A percentile compares a stretch with the other conserved stretches of the same genome.
These are phyloP conservation scores for Orychophragmus violaceus DNA, from an alignment of 345 rosid species.

Conservation along the genomic window DNA sequence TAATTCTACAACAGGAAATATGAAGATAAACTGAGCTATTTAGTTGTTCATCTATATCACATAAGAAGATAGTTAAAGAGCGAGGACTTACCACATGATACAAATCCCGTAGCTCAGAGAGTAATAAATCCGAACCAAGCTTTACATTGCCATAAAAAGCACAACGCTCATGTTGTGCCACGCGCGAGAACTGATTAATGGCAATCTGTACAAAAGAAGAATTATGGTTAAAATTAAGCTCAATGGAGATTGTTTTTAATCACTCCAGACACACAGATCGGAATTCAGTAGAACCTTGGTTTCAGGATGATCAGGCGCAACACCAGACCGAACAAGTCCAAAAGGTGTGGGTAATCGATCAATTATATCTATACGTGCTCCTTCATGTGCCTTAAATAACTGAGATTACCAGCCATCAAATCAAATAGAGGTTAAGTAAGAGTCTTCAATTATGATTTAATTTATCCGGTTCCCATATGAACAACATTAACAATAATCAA, in stretches of 20 bases:
- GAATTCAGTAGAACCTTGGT: conserved; percentile 51
- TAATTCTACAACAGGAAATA: neutral
- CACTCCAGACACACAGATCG: neutral
- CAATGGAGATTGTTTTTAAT: conserved; percentile 28
- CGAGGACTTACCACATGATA: conserved; percentile 54
- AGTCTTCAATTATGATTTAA: neutral
- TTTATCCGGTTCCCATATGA: no score
- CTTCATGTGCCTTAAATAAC: conserved; percentile 68
- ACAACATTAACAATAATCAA: no score
- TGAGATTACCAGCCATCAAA: conserved; percentile 14
- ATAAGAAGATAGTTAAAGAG: neutral
- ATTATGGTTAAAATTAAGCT: conserved; percentile 42
- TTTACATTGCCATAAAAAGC: conserved; percentile 67
- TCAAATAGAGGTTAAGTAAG: conserved; percentile 1
- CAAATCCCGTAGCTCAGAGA: conserved; percentile 71
- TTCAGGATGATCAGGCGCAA: conserved; percentile 96
- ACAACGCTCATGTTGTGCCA: conserved; percentile 54
- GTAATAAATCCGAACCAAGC: conserved; percentile 62
- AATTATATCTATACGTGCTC: conserved; percentile 60
- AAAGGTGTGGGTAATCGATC: conserved; percentile 91
- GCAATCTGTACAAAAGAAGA: conserved; percentile 49
- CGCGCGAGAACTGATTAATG: conserved; percentile 80
- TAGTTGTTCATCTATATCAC: conserved; percentile 1
- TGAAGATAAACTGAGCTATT: neutral
- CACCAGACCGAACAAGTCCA: conserved; percentile 93